Evolutionary conservation across 257 asterid genomes (phyloP).

Genomic region (Verbascum thapsus): DNA sequence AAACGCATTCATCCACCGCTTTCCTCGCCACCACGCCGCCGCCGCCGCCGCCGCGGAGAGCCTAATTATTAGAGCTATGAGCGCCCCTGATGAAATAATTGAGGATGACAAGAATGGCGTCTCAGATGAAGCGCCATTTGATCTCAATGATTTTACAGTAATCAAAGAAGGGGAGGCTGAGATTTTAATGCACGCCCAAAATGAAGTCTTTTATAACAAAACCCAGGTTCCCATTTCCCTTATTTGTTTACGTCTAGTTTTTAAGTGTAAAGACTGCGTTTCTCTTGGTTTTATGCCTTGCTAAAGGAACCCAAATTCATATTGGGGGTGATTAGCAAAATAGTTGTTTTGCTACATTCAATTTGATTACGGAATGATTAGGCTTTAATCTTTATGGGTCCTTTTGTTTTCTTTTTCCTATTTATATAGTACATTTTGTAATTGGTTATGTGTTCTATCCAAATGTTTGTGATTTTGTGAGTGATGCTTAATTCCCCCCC

Average conservation of each 20-base stretch:
- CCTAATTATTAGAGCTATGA: slow-evolving; percentile 37
- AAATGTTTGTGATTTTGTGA: neutral
- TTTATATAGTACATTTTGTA: neutral
- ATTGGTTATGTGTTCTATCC: neutral
- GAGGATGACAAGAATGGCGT: slow-evolving; percentile 40
- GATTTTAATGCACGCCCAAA: slow-evolving; percentile 86
- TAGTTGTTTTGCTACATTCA: slow-evolving; percentile 11
- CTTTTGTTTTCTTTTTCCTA: neutral
- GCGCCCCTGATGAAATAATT: slow-evolving; percentile 37
- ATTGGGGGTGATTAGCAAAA: neutral
- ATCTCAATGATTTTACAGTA: slow-evolving; percentile 61
- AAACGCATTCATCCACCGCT: no score
- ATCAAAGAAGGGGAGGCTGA: slow-evolving; percentile 96
- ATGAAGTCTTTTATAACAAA: slow-evolving; percentile 87
- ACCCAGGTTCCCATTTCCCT: slow-evolving; percentile 61
- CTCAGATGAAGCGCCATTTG: slow-evolving; percentile 44
- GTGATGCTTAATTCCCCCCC: slow-evolving; percentile 22
- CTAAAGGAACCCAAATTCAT: slow-evolving; percentile 3
- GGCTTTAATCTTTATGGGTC: neutral
- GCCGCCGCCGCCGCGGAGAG: slow-evolving; percentile 14
- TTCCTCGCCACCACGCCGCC: slow-evolving; percentile 11
- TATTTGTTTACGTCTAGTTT: neutral
- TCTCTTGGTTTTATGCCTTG: neutral
- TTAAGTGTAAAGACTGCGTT: neutral
- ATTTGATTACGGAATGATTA: neutral